Base-by-base conservation (phyloP, 140 eudicot genomes). In the Erigeron philadelphicus region DNA sequence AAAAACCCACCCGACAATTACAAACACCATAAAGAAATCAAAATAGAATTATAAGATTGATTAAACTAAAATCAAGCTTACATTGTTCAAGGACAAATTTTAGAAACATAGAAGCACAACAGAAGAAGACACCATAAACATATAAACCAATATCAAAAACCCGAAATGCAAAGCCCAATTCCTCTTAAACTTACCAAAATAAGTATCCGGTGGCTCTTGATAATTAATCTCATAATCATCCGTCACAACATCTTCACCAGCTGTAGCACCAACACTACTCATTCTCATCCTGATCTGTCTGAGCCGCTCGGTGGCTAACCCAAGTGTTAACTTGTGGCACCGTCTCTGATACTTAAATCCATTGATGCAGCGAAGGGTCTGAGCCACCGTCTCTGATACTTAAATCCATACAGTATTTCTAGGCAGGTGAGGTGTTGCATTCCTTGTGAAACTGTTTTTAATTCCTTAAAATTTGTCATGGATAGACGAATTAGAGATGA, bases 291-390 rank as follows among this genome's bases (percentile, higher is more conserved):
- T 78, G 63, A 94, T 65, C 79, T 80, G 89, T 78, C 99, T 61
- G 66, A 94, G 86, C 74, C 95, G 81, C 70, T 94, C 99, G 0
- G 99, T 94, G 67, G 97, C 99, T 67, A 94, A 63, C 6, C 99
- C 97, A 0, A 94, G 86, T 0, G 99, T 94, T 74, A 94, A 64
- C 82, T 94, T 94, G 50, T 94, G 99, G 81, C 99, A 94, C 66
- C 97, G 67, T 38, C 97, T 23, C 70, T 94, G 99, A 57, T 94
- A 94, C 89, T 94, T 94, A 76, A 94, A 86, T 44, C 99, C 97
- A 70, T 94, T 94, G 76, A 94, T 89, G 82, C 99, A 94, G 74
- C 99, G 67, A 8, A 94, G 86, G 9, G 99, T 94, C 78, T 94
- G 99, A 13, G 99, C 99, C 21, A 94, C 97, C n/a, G n/a, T n/a